phyloP scores from a whole-genome alignment of 192 early-diverging fungal genomes.

The Chytriomyces confervae region DNA sequence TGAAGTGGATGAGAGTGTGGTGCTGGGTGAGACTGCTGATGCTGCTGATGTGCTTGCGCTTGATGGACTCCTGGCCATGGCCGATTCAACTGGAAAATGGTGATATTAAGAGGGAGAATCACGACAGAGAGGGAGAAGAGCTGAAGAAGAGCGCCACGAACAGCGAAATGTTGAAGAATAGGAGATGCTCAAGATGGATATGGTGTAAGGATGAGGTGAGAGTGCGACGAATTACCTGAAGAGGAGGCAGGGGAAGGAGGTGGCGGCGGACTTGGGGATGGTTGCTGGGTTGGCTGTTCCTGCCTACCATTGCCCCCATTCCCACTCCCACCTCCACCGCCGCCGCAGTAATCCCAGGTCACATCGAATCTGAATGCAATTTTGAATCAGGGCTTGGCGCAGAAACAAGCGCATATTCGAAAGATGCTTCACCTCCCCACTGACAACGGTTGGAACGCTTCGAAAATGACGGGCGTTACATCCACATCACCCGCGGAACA shows the following conservation, averaged over 20 bases:
- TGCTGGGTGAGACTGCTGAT: neutral
- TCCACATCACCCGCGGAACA: conserved; percentile 3
- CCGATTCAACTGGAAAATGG: neutral
- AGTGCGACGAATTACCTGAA: too few species aligned
- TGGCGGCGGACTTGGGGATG: neutral
- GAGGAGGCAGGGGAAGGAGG: neutral
- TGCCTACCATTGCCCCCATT: neutral
- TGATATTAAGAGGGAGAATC: neutral
- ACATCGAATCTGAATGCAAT: neutral
- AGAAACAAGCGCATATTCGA: neutral
- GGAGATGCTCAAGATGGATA: too few species aligned
- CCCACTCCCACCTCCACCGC: neutral
- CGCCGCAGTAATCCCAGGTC: neutral
- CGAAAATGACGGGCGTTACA: conserved; percentile 5
- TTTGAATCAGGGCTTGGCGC: neutral
- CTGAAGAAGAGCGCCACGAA: too few species aligned
- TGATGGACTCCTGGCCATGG: neutral
- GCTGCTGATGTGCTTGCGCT: neutral
- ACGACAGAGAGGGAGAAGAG: neutral
- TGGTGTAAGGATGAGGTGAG: too few species aligned
- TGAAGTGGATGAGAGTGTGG: neutral
- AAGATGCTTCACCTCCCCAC: conserved; percentile 6
- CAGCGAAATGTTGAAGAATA: too few species aligned
- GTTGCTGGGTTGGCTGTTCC: neutral
- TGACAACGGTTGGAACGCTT: neutral